Base-by-base conservation (phyloP, 352 stramenopile genomes). In the Phytopythium mirpurense region DNA sequence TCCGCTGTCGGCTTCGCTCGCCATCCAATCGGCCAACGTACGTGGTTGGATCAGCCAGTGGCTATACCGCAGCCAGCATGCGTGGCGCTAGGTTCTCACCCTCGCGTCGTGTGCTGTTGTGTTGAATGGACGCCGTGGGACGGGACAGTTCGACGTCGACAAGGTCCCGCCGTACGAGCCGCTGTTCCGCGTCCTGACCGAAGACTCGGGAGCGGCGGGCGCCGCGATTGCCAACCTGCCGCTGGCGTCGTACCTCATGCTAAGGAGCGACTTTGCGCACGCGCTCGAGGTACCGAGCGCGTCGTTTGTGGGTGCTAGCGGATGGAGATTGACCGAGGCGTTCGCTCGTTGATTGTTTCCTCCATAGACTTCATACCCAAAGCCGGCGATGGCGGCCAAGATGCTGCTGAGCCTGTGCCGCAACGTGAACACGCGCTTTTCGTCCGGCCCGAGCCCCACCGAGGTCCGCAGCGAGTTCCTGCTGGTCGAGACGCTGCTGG, bases 391-490 rank as follows among this genome's bases (percentile, higher is more conserved):
- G 51, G 76, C 79, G 0, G 79, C 83, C 5, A 94, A 92, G 54
- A 53, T 89, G 42, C 56, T 94, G 26, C 50, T 94, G 12, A 67
- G 60, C 49, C 60, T 87, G 21, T 74, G 71, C 18, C 71, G 67
- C 18, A 68, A 66, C 16, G 78, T 85, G 51, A 93, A 91, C 40
- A 64, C 57, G 15, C 79, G 81, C 2, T 88, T 90, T 29, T 68
- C 54, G 14, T 66, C 75, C 26, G 38, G 59, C 9, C 41, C 67
- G 0, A 67, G 60, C 16, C 36, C 58, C n/a, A 51, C 50, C 2
- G 50, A 55, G 29, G 54, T 88, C 26, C 88, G 91, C 57, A 80
- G 61, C n/a, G 83, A 94, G 61, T 91, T 88, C 49, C 63, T 92
- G 31, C 57, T 94, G 16, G 56, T 94, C 37, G 83, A 94, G 51